Evolutionary conservation across 2,329 filamentous ascomycete species (phyloP).

Genomic region (Spiromastix sp.): DNA sequence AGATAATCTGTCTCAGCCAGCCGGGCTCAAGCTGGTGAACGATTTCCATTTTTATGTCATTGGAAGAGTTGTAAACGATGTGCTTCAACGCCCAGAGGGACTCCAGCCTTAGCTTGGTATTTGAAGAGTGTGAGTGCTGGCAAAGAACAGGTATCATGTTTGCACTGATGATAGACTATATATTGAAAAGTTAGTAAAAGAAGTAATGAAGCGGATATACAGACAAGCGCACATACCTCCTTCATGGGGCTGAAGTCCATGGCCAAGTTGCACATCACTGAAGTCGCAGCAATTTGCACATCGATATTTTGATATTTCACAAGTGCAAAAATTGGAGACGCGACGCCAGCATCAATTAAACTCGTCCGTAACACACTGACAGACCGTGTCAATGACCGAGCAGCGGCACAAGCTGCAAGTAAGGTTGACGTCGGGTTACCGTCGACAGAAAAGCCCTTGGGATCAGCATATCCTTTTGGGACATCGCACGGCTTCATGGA

Average conservation of each 20-base stretch:
- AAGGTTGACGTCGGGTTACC: conserved; percentile 73
- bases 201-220: conserved; percentile 8
- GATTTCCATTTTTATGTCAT: conserved; percentile 64
- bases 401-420: conserved; percentile 72
- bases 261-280: conserved; percentile 74
- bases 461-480: neutral
- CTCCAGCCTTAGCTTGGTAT: conserved; percentile 69
- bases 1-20: conserved; percentile 74
- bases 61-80: conserved; percentile 61
- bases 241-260: conserved; percentile 86
- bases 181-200: conserved; percentile 5
- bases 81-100: conserved; percentile 93
- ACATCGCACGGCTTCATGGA: conserved; percentile 54
- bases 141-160: conserved; percentile 70
- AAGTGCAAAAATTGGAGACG: conserved; percentile 64
- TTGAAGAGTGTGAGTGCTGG: conserved; percentile 70
- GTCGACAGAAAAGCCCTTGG: conserved; percentile 38
- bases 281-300: conserved; percentile 76
- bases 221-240: conserved; percentile 49
- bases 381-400: conserved; percentile 73
- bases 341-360: conserved; percentile 75
- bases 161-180: conserved; percentile 59
- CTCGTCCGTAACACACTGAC: conserved; percentile 75
- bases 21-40: conserved; percentile 65
- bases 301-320: conserved; percentile 65